Percentiles rank a stretch among this genome's conserved stretches.
These are phyloP conservation scores for Telopea speciosissima DNA, from an alignment of 177 flowering plant species.

Conservation along the genomic window DNA sequence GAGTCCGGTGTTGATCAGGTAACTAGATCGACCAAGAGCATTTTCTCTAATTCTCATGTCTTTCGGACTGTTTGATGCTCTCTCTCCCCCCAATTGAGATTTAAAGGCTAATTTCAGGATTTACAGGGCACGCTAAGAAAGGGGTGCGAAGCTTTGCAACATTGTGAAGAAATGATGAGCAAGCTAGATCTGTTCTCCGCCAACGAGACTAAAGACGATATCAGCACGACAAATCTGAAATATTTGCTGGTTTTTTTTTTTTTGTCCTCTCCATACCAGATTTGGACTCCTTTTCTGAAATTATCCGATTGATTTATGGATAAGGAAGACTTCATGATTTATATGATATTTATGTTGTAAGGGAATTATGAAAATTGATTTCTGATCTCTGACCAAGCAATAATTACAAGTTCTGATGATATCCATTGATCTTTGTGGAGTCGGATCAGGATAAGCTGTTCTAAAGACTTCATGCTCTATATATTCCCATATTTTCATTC, in stretches of 20 bases:
- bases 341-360: too few species aligned
- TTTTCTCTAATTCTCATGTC: background rate
- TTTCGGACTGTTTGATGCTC: background rate
- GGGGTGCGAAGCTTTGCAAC: slow-evolving; percentile 49
- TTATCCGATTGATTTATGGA: too few species aligned
- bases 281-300: too few species aligned
- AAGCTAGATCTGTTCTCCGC: slow-evolving; percentile 81
- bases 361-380: background rate
- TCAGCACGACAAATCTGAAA: slow-evolving; percentile 82
- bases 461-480: background rate
- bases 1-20: slow-evolving; percentile 71
- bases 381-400: background rate
- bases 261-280: too few species aligned
- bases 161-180: slow-evolving; percentile 82
- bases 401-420: too few species aligned
- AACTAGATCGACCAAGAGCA: background rate
- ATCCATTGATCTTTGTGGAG: background rate
- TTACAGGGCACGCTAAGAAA: slow-evolving; percentile 56
- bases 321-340: too few species aligned
- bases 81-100: too few species aligned
- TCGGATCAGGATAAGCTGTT: background rate
- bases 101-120: background rate
- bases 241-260: slow-evolving; percentile 55
- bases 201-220: slow-evolving; percentile 92
- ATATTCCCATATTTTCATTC: too few species aligned